A percentile compares a stretch with the other conserved stretches of the same genome.
These are phyloP conservation scores for Carex littledalei DNA, from an alignment of 176 grass and related monocot species.

Conservation along the genomic window DNA sequence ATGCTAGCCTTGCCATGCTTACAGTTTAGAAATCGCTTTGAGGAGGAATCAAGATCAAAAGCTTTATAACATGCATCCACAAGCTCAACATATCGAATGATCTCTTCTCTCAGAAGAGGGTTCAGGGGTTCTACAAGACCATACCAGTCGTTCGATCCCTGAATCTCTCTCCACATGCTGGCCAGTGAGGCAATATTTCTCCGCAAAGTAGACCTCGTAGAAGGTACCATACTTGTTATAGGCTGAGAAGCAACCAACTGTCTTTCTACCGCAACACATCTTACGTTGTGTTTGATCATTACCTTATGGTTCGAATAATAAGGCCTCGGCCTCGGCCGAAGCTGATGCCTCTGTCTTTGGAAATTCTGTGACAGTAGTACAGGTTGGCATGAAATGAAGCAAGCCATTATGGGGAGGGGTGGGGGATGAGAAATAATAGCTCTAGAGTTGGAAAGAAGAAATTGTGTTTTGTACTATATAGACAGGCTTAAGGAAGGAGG, in stretches of 20 bases:
- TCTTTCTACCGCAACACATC: not conserved
- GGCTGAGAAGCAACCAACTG: not conserved
- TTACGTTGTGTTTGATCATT: not conserved
- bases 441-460: not conserved
- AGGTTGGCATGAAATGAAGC: constrained; percentile 21
- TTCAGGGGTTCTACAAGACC: constrained; percentile 33
- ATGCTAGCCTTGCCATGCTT: constrained; percentile 50
- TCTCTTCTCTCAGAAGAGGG: constrained; percentile 39
- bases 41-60: constrained; percentile 51
- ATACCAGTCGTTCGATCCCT: constrained; percentile 56
- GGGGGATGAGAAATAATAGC: not conserved
- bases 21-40: constrained; percentile 47
- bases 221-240: not conserved
- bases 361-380: not conserved
- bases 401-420: constrained; percentile 10
- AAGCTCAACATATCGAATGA: constrained; percentile 64
- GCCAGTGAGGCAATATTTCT: constrained; percentile 22
- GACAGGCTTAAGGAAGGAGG: not conserved
- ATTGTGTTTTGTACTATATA: constrained; percentile 21
- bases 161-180: constrained; percentile 52
- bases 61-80: constrained; percentile 64
- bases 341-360: not conserved
- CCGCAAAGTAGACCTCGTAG: not conserved
- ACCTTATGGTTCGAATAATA: not conserved
- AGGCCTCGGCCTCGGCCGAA: not conserved